A percentile compares a stretch with the other conserved stretches of the same genome.
Conservation (phyloP, 148 eudicot genomes). For the Rhododendron mucronatum region DNA sequence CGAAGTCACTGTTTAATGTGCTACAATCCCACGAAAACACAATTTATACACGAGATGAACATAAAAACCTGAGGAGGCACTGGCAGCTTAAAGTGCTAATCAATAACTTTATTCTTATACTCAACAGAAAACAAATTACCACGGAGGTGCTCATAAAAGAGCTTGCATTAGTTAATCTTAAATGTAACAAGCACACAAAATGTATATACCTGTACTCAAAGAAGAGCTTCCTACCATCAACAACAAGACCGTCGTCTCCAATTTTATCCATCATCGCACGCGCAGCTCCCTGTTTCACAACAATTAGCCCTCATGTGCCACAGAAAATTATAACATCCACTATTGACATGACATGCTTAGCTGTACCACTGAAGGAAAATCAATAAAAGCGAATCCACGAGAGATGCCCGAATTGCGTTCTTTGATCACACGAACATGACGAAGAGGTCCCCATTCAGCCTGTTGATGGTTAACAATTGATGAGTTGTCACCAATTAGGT, state of each 20-base stretch:
- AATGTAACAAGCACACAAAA: background rate
- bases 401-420: conserved; percentile 89
- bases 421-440: conserved; percentile 87
- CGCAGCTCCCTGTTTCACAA: conserved; percentile 67
- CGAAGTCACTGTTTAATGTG: background rate
- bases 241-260: conserved; percentile 82
- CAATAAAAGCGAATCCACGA: conserved; percentile 96
- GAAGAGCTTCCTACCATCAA: conserved; percentile 80
- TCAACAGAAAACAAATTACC: background rate
- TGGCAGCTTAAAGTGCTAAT: background rate
- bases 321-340: background rate
- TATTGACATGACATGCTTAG: background rate
- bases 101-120: background rate
- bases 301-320: conserved; percentile 11
- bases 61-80: background rate
- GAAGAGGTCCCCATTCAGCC: conserved; percentile 99
- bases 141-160: background rate
- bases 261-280: conserved; percentile 89
- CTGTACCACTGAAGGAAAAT: conserved; percentile 85
- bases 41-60: background rate
- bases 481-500: background rate
- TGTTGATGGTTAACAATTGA: conserved; percentile 22
- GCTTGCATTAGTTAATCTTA: background rate
- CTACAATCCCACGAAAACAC: background rate
- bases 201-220: conserved; percentile 79